Percentiles rank a stretch among this genome's conserved stretches.
Conservation (phyloP, 352 stramenopile genomes). For the Globisporangium paroecandrum region DNA sequence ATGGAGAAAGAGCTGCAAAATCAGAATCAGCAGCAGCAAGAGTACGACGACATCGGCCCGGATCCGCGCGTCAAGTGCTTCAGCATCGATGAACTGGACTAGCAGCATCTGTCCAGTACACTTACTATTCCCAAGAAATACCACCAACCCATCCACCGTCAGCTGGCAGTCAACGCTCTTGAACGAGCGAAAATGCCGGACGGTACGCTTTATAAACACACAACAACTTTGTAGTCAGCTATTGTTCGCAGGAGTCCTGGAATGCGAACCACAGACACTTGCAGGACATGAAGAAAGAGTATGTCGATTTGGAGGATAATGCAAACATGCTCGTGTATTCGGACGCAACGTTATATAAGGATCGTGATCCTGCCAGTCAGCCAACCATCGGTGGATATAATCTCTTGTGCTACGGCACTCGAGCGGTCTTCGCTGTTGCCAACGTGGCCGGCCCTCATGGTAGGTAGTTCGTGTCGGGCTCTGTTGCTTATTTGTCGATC, state of each 20-base stretch:
- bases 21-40: background rate
- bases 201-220: background rate
- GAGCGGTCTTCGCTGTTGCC: background rate
- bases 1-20: background rate
- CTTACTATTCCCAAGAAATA: background rate
- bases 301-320: background rate
- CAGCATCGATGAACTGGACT: conserved; percentile 60
- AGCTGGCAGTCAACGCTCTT: background rate
- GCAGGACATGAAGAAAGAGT: background rate
- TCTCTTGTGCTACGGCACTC: background rate
- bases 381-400: background rate
- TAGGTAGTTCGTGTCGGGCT: background rate
- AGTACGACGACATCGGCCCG: background rate
- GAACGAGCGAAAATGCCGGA: too few species aligned
- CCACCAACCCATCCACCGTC: background rate
- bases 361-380: background rate
- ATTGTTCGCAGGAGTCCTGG: background rate
- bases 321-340: background rate
- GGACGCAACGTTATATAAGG: background rate
- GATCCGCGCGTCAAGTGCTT: conserved; percentile 33
- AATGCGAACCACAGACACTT: background rate
- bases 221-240: background rate
- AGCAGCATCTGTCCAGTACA: background rate
- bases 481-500: conserved; percentile 40
- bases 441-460: background rate